Conservation (phyloP, 2,329 filamentous ascomycete species). For the Fusarium sp. region DNA sequence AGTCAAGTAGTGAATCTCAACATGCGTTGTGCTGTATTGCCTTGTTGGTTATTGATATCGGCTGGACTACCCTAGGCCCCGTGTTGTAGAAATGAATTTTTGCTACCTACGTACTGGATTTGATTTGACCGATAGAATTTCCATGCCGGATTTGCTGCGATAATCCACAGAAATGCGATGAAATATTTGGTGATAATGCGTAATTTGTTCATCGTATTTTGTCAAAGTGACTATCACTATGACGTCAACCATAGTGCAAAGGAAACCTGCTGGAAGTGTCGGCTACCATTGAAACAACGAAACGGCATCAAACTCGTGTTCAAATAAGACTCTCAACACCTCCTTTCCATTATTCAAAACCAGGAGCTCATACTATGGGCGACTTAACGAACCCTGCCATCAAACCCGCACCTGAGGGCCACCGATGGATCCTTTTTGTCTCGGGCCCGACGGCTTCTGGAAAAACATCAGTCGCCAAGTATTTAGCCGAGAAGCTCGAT, state of each 20-base stretch:
- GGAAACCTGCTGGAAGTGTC: neutral
- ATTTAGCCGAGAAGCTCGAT: constrained; percentile 20
- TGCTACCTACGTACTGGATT: neutral
- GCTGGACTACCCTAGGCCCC: neutral
- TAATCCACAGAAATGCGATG: neutral
- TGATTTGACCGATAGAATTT: neutral
- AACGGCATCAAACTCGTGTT: no score
- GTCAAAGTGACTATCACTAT: constrained; percentile 2
- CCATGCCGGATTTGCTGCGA: no score
- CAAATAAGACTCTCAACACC: fast-evolving
- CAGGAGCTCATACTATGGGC: neutral
- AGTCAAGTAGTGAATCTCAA: no score
- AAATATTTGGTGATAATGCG: neutral
- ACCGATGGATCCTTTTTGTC: constrained; percentile 39
- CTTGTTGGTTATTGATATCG: no score
- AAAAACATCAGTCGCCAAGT: constrained; percentile 31
- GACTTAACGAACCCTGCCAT: neutral
- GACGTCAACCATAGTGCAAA: constrained; percentile 3
- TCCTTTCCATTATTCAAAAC: fast-evolving
- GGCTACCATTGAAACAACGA: no score
- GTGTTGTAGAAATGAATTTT: neutral
- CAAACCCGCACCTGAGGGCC: constrained; percentile 11
- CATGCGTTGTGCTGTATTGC: no score
- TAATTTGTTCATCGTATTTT: neutral
- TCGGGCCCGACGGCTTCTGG: constrained; percentile 36